phyloP scores from a whole-genome alignment of 495 filamentous ascomycete species.

The Penicillium argentinense region DNA sequence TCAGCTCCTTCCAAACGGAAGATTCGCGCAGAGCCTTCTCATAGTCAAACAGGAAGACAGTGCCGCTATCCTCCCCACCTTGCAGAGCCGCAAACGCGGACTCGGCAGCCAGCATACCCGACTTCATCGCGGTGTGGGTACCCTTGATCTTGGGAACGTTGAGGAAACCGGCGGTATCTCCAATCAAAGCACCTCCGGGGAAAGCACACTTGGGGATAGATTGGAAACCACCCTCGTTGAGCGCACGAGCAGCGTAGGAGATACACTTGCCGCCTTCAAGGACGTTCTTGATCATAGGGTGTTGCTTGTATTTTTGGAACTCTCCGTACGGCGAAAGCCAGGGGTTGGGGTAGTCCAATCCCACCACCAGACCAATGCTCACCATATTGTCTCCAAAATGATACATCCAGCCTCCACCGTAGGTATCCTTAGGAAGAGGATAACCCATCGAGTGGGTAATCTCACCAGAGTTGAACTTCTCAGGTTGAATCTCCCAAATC shows the following conservation, averaged over 20 bases:
- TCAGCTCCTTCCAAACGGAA: constrained; percentile 89
- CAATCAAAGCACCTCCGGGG: constrained; percentile 92
- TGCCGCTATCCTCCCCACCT: constrained; percentile 51
- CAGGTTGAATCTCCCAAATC: constrained; percentile 93
- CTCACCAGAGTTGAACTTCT: constrained; percentile 86
- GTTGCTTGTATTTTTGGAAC: constrained; percentile 98
- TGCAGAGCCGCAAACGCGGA: constrained; percentile 75
- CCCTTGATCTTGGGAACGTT: constrained; percentile 99
- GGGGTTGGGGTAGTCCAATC: constrained; percentile 93
- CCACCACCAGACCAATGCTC: constrained; percentile 88
- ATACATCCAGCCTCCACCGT: constrained; percentile 97
- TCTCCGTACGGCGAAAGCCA: constrained; percentile 95
- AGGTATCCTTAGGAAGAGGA: constrained; percentile 83
- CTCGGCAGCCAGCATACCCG: constrained; percentile 94
- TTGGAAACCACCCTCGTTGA: constrained; percentile 96
- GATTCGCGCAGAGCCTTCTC: constrained; percentile 86
- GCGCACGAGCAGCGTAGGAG: constrained; percentile 89
- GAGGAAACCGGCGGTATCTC: constrained; percentile 93
- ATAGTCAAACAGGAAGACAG: constrained; percentile 92
- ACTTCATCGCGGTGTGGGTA: constrained; percentile 96
- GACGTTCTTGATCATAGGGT: constrained; percentile 78
- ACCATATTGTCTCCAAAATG: constrained; percentile 98
- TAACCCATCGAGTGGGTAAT: constrained; percentile 93
- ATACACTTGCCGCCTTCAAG: constrained; percentile 96
- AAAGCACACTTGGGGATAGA: constrained; percentile 96